Base-by-base conservation (phyloP, 805 yeast species). In the Candida adriatica region DNA sequence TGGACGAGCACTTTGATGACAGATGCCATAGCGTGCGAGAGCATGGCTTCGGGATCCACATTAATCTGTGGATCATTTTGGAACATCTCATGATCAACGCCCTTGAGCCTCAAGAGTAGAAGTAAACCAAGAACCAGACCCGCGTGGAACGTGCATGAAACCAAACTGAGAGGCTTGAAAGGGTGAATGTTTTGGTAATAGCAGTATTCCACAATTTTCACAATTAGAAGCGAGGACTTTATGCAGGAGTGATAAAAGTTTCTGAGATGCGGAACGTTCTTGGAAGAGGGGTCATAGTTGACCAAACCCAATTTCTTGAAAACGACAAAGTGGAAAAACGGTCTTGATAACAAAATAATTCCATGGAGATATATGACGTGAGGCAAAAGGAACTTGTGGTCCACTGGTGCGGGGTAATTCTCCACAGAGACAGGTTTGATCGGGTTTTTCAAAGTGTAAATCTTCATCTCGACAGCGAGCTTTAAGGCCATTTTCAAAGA, bases 351-450 rank as follows among this genome's bases (percentile, higher is more conserved):
- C 18, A 65, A 35, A 25, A 60, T 48, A 10, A 62, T 53, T 0
- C 60, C 61, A 37, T 53, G 54, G n/a, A 64, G 43, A 25, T 63
- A 59, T 9, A 54, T 47, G 5, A 62, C 45, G 42, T 65, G 66
- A 4, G 61, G 48, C 7, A 60, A 34, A 18, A 61, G 41, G 14
- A 28, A 33, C 26, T 36, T 37, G 28, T 46, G 45, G 18, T 46
- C 47, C 6, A 44, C 38, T 8, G 39, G 41, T n/a, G 37, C 35
- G n/a, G 45, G 28, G 25, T 34, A 55, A 37, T 32, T 46, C 37
- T 29, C 56, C 43, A 29, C 53, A 31, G 29, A 52, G 3, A 42
- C 42, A n/a, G 59, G 45, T 6, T 49, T 53, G 6, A 51, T 43
- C 10, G 64, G 60, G 16, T 63, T 48, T 18, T 49, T 50, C 11